Conservation (phyloP, 1,139 yeast genomes). For the Kodamaea suecica region DNA sequence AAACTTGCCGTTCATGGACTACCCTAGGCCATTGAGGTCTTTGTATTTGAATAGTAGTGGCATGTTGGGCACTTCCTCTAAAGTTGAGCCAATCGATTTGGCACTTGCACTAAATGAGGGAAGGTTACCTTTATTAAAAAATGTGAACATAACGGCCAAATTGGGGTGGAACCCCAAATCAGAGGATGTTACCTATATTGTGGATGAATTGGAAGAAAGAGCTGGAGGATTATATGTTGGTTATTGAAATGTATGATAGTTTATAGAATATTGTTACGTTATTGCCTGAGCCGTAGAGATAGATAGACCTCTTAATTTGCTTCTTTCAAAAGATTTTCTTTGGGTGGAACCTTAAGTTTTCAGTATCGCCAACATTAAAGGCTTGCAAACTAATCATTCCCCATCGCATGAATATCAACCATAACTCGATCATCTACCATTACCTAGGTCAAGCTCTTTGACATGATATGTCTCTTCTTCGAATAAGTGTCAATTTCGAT, state of each 20-base stretch:
- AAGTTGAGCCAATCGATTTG: slow-evolving; percentile 82
- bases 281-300: too few species aligned
- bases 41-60: slow-evolving; percentile 83
- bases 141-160: slow-evolving; percentile 66
- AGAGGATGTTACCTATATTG: slow-evolving; percentile 54
- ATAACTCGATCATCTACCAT: too few species aligned
- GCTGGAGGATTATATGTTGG: slow-evolving; percentile 46
- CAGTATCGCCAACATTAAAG: too few species aligned
- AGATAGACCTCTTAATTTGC: too few species aligned
- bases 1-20: slow-evolving; percentile 37
- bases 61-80: slow-evolving; percentile 77
- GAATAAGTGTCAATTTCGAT: too few species aligned
- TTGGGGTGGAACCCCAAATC: slow-evolving; percentile 85
- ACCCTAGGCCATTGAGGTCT: slow-evolving; percentile 57
- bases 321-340: too few species aligned
- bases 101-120: slow-evolving; percentile 81
- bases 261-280: too few species aligned
- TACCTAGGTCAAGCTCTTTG: too few species aligned
- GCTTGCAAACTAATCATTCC: too few species aligned
- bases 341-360: too few species aligned
- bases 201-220: slow-evolving; percentile 38
- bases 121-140: slow-evolving; percentile 63
- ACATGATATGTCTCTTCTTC: too few species aligned
- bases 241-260: slow-evolving; percentile 27
- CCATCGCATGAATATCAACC: too few species aligned